phyloP scores from a whole-genome alignment of 176 grass and related monocot species.

The Oryza coarctata region DNA sequence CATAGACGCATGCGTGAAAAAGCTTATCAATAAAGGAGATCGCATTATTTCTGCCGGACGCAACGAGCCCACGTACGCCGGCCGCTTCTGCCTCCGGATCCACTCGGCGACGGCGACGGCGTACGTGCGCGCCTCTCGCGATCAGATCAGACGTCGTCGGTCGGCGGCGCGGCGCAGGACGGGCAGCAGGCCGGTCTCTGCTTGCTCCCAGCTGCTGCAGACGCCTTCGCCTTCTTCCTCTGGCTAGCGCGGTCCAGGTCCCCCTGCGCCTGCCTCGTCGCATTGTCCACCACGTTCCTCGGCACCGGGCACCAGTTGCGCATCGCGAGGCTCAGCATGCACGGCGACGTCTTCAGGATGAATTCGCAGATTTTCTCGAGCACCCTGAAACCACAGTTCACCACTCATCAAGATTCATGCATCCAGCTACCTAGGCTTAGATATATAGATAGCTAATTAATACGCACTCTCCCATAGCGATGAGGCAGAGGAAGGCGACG shows the following conservation, averaged over 20 bases:
- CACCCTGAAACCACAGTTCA: background rate
- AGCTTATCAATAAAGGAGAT: too few species aligned
- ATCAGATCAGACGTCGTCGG: background rate
- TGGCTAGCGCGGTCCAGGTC: background rate
- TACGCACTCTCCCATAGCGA: slow-evolving; percentile 32
- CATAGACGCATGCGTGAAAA: too few species aligned
- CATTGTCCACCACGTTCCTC: background rate
- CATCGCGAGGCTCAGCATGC: slow-evolving; percentile 1
- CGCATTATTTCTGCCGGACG: too few species aligned
- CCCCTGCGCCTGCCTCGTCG: background rate
- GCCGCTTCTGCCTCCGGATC: too few species aligned
- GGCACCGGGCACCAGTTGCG: slow-evolving; percentile 15
- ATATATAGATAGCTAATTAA: too few species aligned
- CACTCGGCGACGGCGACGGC: too few species aligned
- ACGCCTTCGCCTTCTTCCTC: background rate
- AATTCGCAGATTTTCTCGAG: slow-evolving; percentile 1
- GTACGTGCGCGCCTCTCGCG: background rate
- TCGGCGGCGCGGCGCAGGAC: background rate
- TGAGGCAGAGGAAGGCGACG: slow-evolving; percentile 22
- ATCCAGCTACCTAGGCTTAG: background rate
- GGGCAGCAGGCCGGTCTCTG: background rate
- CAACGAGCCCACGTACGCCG: too few species aligned
- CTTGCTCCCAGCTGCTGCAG: background rate
- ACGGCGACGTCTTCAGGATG: background rate
- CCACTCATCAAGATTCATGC: background rate